Conservation (phyloP, 345 rosid species). For the Salix koriyanagi region DNA sequence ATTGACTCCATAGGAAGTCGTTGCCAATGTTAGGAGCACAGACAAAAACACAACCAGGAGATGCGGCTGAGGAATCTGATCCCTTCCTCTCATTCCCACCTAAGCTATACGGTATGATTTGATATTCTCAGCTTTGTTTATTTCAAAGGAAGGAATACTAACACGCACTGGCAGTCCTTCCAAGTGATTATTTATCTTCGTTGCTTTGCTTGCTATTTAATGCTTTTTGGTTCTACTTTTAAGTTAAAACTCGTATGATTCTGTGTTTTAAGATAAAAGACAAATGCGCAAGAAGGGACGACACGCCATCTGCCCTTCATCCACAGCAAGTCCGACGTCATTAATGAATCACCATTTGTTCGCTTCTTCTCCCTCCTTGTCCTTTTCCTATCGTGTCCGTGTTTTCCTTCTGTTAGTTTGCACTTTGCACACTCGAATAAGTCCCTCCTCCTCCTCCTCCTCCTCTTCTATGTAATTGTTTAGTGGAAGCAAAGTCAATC, state of each 20-base stretch:
- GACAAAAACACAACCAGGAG: conserved; percentile 13
- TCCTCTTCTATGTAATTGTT: no score
- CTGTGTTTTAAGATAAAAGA: background rate
- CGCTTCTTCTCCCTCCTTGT: no score
- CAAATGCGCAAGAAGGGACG: background rate
- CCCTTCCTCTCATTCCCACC: conserved; percentile 2
- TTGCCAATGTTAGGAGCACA: conserved; percentile 18
- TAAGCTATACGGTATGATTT: no score
- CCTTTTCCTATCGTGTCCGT: no score
- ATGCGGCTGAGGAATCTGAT: conserved; percentile 13
- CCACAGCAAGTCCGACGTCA: background rate
- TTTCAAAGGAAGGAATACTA: no score
- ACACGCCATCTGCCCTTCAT: background rate
- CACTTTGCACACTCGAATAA: no score
- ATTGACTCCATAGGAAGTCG: conserved; percentile 42
- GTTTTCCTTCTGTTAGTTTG: no score
- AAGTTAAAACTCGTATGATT: background rate
- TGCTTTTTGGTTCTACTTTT: background rate
- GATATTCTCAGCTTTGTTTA: no score
- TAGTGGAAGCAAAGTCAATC: no score
- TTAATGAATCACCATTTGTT: no score
- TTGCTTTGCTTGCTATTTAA: background rate
- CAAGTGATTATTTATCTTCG: background rate
- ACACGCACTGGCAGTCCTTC: no score
- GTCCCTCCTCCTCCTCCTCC: no score